Conservation (phyloP, 352 stramenopile genomes). For the Pythium periplocum region DNA sequence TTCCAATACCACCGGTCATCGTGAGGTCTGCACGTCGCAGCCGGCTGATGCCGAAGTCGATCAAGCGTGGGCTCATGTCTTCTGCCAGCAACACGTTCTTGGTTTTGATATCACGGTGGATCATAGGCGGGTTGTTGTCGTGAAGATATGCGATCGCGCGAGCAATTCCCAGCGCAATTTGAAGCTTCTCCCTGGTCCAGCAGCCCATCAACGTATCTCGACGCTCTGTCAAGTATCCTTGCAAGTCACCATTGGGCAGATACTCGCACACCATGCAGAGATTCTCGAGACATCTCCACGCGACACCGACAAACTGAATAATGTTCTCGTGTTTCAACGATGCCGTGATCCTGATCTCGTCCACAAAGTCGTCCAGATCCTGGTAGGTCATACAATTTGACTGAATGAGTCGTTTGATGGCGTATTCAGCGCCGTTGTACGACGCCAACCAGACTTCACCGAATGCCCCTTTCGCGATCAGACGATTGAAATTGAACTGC, state of each 20-base stretch:
- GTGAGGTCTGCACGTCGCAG: conserved; percentile 16
- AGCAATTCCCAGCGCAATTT: conserved; percentile 31
- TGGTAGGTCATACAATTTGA: conserved; percentile 11
- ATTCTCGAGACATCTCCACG: conserved; percentile 41
- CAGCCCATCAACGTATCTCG: conserved; percentile 15
- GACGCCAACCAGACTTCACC: conserved; percentile 41
- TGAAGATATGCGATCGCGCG: conserved; percentile 35
- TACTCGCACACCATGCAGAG: conserved; percentile 54
- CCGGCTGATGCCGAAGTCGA: conserved; percentile 36
- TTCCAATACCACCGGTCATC: conserved; percentile 17
- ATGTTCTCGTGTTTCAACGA: conserved; percentile 41
- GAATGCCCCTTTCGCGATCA: conserved; percentile 39
- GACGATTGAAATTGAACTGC: conserved; percentile 29
- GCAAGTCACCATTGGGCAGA: conserved; percentile 38
- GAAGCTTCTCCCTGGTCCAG: conserved; percentile 32
- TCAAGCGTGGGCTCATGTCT: conserved; percentile 25
- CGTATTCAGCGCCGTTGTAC: conserved; percentile 9
- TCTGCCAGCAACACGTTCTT: conserved; percentile 22
- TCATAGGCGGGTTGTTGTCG: conserved; percentile 11
- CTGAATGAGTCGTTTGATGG: conserved; percentile 15
- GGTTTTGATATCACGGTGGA: conserved; percentile 20
- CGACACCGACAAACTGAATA: conserved; percentile 39
- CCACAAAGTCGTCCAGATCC: conserved; percentile 32
- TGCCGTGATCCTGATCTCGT: conserved; percentile 44
- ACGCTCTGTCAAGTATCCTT: conserved; percentile 29